Evolutionary conservation across 192 early-diverging fungal genomes (phyloP).

Genomic region (Coemansia biformis): DNA sequence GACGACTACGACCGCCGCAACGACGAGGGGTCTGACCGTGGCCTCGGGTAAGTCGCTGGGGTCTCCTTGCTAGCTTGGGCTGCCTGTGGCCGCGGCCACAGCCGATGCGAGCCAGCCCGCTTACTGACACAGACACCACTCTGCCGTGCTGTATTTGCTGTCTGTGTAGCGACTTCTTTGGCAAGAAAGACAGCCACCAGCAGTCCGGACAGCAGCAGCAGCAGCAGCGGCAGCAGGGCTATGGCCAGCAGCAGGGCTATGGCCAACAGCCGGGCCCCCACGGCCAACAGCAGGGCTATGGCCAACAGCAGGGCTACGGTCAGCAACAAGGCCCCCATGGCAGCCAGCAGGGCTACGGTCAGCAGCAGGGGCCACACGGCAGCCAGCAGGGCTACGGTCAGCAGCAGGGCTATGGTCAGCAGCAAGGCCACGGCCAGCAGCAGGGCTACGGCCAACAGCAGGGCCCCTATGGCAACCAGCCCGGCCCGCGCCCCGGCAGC

Average conservation of each 20-base stretch:
- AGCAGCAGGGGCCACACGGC: conserved; percentile 1
- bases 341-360: conserved; percentile 20
- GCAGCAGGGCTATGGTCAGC: conserved; percentile 19
- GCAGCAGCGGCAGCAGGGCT: not conserved
- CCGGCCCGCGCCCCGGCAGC: conserved; percentile 16
- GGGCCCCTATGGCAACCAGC: conserved; percentile 16
- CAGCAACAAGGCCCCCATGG: not conserved
- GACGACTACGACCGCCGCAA: conserved; percentile 14
- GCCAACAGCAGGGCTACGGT: conserved; percentile 24
- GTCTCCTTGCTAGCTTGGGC: too few species aligned
- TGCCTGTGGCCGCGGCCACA: too few species aligned
- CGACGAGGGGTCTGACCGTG: conserved; percentile 23
- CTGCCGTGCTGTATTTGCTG: too few species aligned
- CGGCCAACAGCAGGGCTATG: conserved; percentile 7
- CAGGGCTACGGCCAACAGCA: conserved; percentile 13
- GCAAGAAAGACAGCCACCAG: conserved; percentile 6
- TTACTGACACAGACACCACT: too few species aligned
- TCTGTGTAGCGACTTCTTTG: conserved; percentile 23
- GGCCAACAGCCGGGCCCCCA: conserved; percentile 4
- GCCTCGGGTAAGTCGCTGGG: conserved; percentile 19
- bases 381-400: conserved; percentile 15
- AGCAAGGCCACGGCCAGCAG: conserved; percentile 11
- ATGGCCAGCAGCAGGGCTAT: conserved; percentile 19
- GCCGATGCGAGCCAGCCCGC: too few species aligned
- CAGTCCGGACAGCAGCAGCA: conserved; percentile 11